phyloP scores from a whole-genome alignment of 768 basidiomycete species.

The Solioccasus polychromus region DNA sequence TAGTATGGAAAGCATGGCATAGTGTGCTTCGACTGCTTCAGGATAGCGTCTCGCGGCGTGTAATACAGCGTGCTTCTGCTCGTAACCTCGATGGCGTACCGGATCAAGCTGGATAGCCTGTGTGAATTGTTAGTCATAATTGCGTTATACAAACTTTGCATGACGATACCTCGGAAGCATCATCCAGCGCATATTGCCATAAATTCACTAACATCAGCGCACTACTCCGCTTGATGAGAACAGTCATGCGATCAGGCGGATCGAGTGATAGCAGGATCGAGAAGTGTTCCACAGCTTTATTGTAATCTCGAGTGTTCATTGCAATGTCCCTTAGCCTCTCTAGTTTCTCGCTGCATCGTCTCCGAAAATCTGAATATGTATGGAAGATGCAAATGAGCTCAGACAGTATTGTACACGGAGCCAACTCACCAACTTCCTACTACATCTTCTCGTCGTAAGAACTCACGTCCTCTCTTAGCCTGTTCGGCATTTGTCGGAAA shows the following conservation, averaged over 20 bases:
- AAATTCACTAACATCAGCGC: not conserved
- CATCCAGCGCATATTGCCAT: not conserved
- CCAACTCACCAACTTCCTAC: constrained; percentile 1
- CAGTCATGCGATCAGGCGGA: not conserved
- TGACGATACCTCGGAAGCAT: constrained; percentile 2
- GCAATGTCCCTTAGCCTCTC: not conserved
- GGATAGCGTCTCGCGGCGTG: not conserved
- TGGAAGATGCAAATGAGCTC: not conserved
- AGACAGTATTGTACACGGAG: fast-evolving
- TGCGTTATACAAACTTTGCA: no score
- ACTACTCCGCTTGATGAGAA: not conserved
- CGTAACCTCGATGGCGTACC: constrained; percentile 1
- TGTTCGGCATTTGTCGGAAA: not conserved
- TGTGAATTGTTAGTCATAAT: not conserved
- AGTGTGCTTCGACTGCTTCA: not conserved
- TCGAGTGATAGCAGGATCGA: not conserved
- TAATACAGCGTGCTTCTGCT: constrained; percentile 1
- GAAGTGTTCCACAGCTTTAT: not conserved
- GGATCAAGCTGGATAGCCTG: constrained; percentile 2
- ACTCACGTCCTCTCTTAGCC: not conserved
- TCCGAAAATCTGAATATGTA: constrained; percentile 7
- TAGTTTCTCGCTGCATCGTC: not conserved
- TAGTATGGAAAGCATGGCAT: not conserved
- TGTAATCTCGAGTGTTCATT: not conserved
- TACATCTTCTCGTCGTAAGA: not conserved